Conservation (phyloP, 2,329 filamentous ascomycete genomes). For the Coniochaeta sp. region DNA sequence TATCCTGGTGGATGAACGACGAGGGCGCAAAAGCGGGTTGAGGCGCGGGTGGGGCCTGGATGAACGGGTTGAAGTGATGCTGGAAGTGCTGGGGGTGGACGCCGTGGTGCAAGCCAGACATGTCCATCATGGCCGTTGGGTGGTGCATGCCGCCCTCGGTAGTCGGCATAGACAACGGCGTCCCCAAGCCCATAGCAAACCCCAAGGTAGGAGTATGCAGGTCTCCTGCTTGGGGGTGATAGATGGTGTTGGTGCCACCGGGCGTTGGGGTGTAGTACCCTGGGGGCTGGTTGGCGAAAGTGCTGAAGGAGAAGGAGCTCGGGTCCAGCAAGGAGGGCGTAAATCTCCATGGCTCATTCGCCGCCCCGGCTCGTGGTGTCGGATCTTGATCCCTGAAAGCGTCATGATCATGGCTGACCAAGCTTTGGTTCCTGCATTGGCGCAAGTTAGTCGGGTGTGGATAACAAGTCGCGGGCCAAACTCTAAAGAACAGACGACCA, state of each 20-base stretch:
- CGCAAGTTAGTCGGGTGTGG: neutral
- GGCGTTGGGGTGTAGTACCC: slow-evolving; percentile 87
- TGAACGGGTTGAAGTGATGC: slow-evolving; percentile 68
- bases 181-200: slow-evolving; percentile 69
- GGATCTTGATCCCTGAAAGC: slow-evolving; percentile 66
- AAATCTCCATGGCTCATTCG: slow-evolving; percentile 78
- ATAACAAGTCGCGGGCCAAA: neutral
- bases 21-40: slow-evolving; percentile 66
- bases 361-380: slow-evolving; percentile 69
- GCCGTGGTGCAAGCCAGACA: slow-evolving; percentile 57
- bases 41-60: slow-evolving; percentile 48
- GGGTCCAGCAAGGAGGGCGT: slow-evolving; percentile 85
- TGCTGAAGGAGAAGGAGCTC: slow-evolving; percentile 72
- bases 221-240: slow-evolving; percentile 78
- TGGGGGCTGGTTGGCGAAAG: slow-evolving; percentile 71
- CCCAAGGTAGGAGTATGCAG: slow-evolving; percentile 75
- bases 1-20: slow-evolving; percentile 73
- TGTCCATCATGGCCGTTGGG: slow-evolving; percentile 52
- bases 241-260: slow-evolving; percentile 71
- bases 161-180: slow-evolving; percentile 72
- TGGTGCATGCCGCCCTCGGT: slow-evolving; percentile 59
- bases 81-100: slow-evolving; percentile 51
- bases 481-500: neutral
- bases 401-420: slow-evolving; percentile 21
- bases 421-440: neutral